Conservation (phyloP, 2,329 filamentous ascomycete species). For the Tolypocladium amazonense region DNA sequence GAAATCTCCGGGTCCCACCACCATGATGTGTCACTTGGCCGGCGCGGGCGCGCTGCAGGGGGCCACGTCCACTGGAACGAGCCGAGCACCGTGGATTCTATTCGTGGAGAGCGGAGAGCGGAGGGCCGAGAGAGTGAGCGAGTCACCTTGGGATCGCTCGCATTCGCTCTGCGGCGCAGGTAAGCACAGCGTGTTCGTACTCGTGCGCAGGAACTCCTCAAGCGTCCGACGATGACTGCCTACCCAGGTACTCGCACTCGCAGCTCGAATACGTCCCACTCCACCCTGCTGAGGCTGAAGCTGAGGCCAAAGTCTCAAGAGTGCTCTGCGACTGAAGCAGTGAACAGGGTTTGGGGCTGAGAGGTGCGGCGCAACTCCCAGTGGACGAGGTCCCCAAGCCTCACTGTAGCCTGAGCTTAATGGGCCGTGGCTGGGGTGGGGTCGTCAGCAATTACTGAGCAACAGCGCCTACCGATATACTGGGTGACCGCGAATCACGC, state of each 20-base stretch:
- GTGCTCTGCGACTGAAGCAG: neutral
- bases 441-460: neutral
- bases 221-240: no score
- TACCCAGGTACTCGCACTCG: neutral
- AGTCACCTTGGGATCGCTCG: neutral
- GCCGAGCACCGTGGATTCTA: neutral
- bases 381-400: neutral
- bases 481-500: neutral
- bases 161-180: neutral
- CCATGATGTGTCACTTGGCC: slow-evolving; percentile 1
- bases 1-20: slow-evolving; percentile 11
- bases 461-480: neutral
- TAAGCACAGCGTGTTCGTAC: neutral
- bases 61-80: neutral
- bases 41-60: neutral
- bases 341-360: neutral
- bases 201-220: no score
- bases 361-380: neutral
- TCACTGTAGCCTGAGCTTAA: neutral
- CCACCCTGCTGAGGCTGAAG: neutral
- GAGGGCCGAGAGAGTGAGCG: neutral
- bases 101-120: neutral
- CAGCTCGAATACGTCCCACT: neutral
- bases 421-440: neutral
- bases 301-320: neutral